Evolutionary conservation across 306 rosid species (phyloP), one percentile per base, ranked within the genome.

Genomic region (Myrica gale): DNA sequence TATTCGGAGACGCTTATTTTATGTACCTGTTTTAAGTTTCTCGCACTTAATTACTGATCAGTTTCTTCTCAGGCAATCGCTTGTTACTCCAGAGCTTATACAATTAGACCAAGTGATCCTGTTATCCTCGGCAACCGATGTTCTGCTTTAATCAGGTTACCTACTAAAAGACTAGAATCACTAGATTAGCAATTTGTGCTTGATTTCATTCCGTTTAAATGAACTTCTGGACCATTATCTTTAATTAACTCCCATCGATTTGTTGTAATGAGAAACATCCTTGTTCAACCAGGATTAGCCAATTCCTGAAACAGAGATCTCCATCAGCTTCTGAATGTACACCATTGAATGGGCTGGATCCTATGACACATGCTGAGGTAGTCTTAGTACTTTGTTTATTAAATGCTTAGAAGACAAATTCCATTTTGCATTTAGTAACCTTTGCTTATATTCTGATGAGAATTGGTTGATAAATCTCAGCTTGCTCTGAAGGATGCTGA

Each of bases 401-500:
- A 62, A 62, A 19, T 76, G 68, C 61, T 81, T 13, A 69, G 55
- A 56, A 73, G 61, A 68, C 73, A 75, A 74, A 63, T 15, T 39
- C 39, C 69, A 76, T 77, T 79, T 72, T 72, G 55, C 77, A 74
- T 55, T 47, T 11, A 42, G 56, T 17, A 52, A 55, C 46, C 9
- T 16, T 68, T 67, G 20, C 70, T 20, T 55, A 45, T 70, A 63
- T 63, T 68, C 77, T 82, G 44, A 80, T 44, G 13, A 17, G 3
- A 5, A 70, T 61, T 4, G 20, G 68, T 47, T 72, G 72, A 72
- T 13, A 57, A 57, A 65, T 83, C 84, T 82, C 91, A 95, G 99
- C 92, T 95, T 84, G 99, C 93, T 71, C 82, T 95, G 78, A 95
- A 92, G 88, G 99, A 95, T 85, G 99, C 93, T 20, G 91, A 91